These are phyloP conservation scores for Aspergillus coremiiformis DNA, from an alignment of 495 filamentous ascomycete genomes.

Conservation along the genomic window DNA sequence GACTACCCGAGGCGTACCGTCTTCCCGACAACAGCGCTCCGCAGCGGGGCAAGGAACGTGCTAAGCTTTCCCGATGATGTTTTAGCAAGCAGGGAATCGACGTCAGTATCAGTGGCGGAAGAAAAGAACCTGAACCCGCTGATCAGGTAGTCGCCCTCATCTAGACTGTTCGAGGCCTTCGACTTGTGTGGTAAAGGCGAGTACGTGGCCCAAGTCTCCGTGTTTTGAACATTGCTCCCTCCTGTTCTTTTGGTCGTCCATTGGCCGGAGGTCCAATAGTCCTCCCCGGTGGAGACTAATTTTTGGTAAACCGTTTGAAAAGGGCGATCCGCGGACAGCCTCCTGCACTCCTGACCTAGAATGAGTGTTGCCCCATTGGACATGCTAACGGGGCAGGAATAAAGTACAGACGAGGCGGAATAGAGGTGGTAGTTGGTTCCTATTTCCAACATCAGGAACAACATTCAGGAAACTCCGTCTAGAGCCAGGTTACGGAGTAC, in stretches of 20 bases:
- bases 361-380: conserved; percentile 62
- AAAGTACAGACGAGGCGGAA: conserved; percentile 52
- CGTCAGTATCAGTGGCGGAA: conserved; percentile 62
- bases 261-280: conserved; percentile 70
- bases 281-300: conserved; percentile 48
- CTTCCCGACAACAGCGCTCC: conserved; percentile 30
- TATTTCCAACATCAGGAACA: conserved; percentile 42
- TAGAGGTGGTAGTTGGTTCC: conserved; percentile 64
- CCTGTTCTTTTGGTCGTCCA: conserved; percentile 84
- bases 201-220: conserved; percentile 56
- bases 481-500: background rate
- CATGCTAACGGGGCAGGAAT: conserved; percentile 64
- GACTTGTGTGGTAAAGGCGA: conserved; percentile 16
- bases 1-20: conserved; percentile 19
- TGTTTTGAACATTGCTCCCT: conserved; percentile 64
- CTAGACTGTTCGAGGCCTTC: conserved; percentile 7
- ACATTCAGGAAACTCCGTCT: background rate
- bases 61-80: conserved; percentile 48
- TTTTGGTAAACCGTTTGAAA: conserved; percentile 43
- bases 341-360: conserved; percentile 44
- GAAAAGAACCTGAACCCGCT: conserved; percentile 75
- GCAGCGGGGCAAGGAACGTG: conserved; percentile 61
- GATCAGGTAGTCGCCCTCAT: conserved; percentile 37
- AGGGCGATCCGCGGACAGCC: conserved; percentile 28
- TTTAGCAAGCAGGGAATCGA: conserved; percentile 64